Evolutionary conservation across 202 grass and related monocot species (phyloP), one percentile per base, ranked within the genome.

Genomic region (Schoenoplectus tabernaemontani): DNA sequence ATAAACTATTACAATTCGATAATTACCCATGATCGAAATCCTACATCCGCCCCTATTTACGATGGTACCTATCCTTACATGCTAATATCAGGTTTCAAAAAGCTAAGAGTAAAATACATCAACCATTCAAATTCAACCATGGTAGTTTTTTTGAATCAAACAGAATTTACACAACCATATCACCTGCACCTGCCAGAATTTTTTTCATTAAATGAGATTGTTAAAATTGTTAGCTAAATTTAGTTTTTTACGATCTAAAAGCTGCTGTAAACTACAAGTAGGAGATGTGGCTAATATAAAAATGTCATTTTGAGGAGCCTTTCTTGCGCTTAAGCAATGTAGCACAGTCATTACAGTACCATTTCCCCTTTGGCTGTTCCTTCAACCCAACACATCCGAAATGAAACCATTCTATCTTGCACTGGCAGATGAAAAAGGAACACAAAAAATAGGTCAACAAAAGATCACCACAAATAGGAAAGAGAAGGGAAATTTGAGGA

Each of bases 361-460:
- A 97, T 72, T 97, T 97, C 11, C 93, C 93, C 78, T 93, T 97
- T 0, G 93, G 93, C 23, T 88, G 91, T 67, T 97, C 93, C 84
- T 93, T 97, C 83, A 97, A 63, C 7, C 89, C 85, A 57, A 93
- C 93, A 9, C 93, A 97, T 72, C 89, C 93, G 36, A 91, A 88
- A 85, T 97, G 94, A 63, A 86, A 93, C 94, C 94, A 97, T 70
- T 97, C 94, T 69, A 97, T 93, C 84, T 97, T 97, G 91, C 94
- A 97, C 94, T 97, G 89, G 33, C 67, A 67, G 51, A 86, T 54
- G 62, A 64, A 82, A 41, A 16, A 26, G 60, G 0, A 20, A 7
- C 3, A 32, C 0, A 17, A 8, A 81, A 81, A 68, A 22, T 26
- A 65, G 72, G 78, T 71, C 42, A 56, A 26, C 73, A 53, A 44